A percentile compares a stretch with the other conserved stretches of the same genome.
Conservation (phyloP, 2,329 filamentous ascomycete genomes). For the Arthrobotrys iridis region DNA sequence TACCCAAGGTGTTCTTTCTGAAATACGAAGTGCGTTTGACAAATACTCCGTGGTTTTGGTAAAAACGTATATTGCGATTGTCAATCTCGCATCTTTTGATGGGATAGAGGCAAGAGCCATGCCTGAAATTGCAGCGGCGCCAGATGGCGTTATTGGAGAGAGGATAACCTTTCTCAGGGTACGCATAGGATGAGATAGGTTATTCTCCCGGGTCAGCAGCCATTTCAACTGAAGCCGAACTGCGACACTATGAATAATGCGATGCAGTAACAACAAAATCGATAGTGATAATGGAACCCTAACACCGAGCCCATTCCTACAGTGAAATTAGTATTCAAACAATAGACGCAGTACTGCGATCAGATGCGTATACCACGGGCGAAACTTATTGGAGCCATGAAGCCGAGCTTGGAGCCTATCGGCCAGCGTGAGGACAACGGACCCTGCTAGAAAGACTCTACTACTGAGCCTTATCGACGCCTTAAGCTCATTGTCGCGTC, state of each 20-base stretch:
- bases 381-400: neutral
- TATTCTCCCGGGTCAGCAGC: neutral
- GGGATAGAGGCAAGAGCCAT: constrained; percentile 22
- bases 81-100: constrained; percentile 18
- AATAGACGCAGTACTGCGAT: neutral
- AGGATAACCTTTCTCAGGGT: constrained; percentile 4
- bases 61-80: constrained; percentile 37
- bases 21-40: constrained; percentile 22
- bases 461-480: constrained; percentile 18
- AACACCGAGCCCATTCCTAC: constrained; percentile 16
- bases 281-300: constrained; percentile 36
- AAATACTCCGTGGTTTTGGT: constrained; percentile 43
- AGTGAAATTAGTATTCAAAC: neutral
- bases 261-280: constrained; percentile 28
- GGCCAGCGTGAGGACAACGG: constrained; percentile 1
- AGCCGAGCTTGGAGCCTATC: neutral
- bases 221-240: constrained; percentile 21
- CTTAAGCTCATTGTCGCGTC: constrained; percentile 12
- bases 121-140: constrained; percentile 25
- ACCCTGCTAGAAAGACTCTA: constrained; percentile 27
- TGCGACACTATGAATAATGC: neutral
- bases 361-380: neutral
- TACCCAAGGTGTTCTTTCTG: constrained; percentile 22
- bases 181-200: neutral
- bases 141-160: constrained; percentile 23